Base-by-base conservation (phyloP, 208 protist species). In the Eutreptiella sp. region DNA sequence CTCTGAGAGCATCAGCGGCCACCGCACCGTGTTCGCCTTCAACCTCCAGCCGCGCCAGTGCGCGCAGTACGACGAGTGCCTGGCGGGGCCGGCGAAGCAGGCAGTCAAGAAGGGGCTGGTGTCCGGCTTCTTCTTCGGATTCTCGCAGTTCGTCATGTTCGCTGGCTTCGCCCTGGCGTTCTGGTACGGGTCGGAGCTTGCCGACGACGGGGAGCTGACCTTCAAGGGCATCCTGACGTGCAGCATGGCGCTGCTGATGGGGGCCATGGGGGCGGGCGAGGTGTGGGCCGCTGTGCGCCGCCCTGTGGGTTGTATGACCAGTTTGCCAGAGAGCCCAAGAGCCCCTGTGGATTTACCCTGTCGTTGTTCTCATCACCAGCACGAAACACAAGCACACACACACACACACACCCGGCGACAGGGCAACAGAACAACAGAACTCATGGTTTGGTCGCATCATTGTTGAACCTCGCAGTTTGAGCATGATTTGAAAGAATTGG, bases 141-240 rank as follows among this genome's bases (percentile, higher is more conserved):
- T 71, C 48, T 64, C 72, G 16, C 71, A 85, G 67, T 85, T 88
- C 38, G 52, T 81, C 36, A 75, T 70, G 46, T 84, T 72, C 55
- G 77, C 66, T 26, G 48, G 52, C 39, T 81, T 77, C 38, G 71
- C 72, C 2, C 73, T 88, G 26, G 77, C 72, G 57, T 88, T 73
- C 64, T 88, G 82, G 80, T 88, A 84, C 48, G 82, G 82, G 35
- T 71, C 79, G 5, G 80, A 79, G 63, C 76, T 88, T 29, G 84
- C 85, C 31, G 31, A 11, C 4, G 24, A 72, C 28, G 82, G 82
- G 27, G 76, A 88, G 58, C 76, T 79, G 0, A 46, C 68, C 24
- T 85, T 88, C 53, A 31, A 76, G 41, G 32, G 72, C 27, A 78
- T 88, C 27, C 53, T 76, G 27, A 68, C 80, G 21, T 63, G 75